Percentiles rank a stretch among this genome's conserved stretches.
Evolutionary conservation across 305 asterid species (phyloP).

Genomic region (Solanum aculeatissimum): DNA sequence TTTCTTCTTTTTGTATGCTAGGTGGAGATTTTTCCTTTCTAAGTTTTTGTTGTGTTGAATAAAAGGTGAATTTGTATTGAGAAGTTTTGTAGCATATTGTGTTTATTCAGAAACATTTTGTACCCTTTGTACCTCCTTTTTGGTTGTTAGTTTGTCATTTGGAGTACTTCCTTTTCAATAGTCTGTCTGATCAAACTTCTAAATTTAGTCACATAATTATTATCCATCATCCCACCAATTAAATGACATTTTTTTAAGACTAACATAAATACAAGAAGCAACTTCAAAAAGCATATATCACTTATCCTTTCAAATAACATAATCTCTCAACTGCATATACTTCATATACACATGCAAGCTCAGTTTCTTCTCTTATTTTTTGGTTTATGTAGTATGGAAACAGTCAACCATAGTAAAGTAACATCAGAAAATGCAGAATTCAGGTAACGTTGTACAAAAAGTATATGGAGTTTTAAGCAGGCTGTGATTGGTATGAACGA

Average conservation of each 20-base stretch:
- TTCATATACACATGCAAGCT: not conserved
- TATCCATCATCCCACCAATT: too few relatives aligned
- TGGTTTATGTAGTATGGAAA: not conserved
- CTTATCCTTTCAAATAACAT: not conserved
- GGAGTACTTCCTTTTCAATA: not conserved
- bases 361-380: not conserved
- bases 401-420: not conserved
- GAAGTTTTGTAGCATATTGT: not conserved
- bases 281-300: not conserved
- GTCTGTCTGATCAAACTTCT: too few relatives aligned
- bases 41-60: not conserved
- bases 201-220: too few relatives aligned
- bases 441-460: not conserved
- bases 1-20: not conserved
- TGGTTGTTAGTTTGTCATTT: not conserved
- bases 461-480: constrained; percentile 24
- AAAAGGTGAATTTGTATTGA: not conserved
- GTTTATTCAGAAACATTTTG: not conserved
- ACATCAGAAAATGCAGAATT: not conserved
- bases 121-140: not conserved
- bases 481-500: constrained; percentile 56
- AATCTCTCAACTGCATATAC: not conserved
- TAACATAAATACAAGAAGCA: too few relatives aligned
- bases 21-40: not conserved
- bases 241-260: too few relatives aligned